Percentiles rank a stretch among this genome's conserved stretches.
phyloP scores from a whole-genome alignment of 495 filamentous ascomycete genomes.

The Penicilliopsis zonata region DNA sequence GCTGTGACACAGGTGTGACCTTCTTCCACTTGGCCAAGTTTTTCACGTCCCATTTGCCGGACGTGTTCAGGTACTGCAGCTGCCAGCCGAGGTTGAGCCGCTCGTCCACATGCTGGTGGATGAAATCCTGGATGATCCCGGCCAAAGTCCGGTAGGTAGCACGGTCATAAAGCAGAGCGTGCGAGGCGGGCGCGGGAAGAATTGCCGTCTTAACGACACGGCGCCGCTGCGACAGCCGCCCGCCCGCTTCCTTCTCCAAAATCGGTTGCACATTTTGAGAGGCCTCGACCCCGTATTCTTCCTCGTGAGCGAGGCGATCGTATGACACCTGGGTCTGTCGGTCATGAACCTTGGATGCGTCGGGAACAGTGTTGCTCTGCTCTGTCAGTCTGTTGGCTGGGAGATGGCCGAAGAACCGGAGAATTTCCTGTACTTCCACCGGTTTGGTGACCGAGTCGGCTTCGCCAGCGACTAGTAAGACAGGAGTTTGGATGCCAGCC shows the following conservation, averaged over 20 bases:
- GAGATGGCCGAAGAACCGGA: conserved; percentile 37
- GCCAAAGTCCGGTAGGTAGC: conserved; percentile 62
- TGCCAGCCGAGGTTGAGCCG: conserved; percentile 83
- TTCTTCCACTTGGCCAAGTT: conserved; percentile 86
- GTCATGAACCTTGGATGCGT: conserved; percentile 29
- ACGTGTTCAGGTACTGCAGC: conserved; percentile 68
- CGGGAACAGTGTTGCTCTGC: conserved; percentile 31
- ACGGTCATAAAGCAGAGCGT: conserved; percentile 75
- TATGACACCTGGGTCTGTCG: conserved; percentile 6
- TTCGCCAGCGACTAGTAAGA: conserved; percentile 70
- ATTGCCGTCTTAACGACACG: conserved; percentile 56
- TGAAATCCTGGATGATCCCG: conserved; percentile 73
- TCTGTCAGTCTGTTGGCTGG: conserved; percentile 14
- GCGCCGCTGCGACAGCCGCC: conserved; percentile 1
- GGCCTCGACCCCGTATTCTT: conserved; percentile 11
- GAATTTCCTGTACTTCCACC: conserved; percentile 58
- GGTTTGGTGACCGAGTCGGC: conserved; percentile 63
- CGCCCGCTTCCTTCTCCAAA: conserved; percentile 8
- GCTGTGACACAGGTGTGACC: conserved; percentile 61
- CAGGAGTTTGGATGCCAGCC: conserved; percentile 57
- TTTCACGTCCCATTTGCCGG: conserved; percentile 97
- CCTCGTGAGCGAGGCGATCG: conserved; percentile 12
- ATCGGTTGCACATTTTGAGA: conserved; percentile 1
- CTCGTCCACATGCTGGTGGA: conserved; percentile 59
- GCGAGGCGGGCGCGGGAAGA: conserved; percentile 66